phyloP scores from a whole-genome alignment of 805 yeast genomes.

The Nakazawaea anatomiae region DNA sequence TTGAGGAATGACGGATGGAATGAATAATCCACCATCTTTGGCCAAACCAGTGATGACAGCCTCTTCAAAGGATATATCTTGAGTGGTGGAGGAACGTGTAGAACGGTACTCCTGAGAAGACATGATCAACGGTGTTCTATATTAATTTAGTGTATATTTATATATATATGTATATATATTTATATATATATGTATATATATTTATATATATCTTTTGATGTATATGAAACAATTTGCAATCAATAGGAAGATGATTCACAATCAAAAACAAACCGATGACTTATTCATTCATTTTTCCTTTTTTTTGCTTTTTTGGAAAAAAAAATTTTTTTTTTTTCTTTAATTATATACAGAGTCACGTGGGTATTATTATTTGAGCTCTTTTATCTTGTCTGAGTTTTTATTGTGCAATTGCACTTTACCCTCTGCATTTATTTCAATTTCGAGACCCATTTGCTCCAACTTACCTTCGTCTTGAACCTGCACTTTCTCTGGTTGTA shows the following conservation, averaged over 20 bases:
- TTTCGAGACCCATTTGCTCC: conserved; percentile 69
- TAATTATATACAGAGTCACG: neutral
- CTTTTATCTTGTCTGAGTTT: conserved; percentile 9
- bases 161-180: too few species aligned
- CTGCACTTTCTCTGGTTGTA: conserved; percentile 70
- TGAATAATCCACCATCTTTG: conserved; percentile 91
- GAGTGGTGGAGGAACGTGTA: conserved; percentile 55
- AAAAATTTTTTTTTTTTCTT: neutral
- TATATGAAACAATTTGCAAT: neutral
- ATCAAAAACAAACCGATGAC: neutral
- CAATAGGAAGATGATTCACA: neutral
- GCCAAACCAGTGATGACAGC: conserved; percentile 90
- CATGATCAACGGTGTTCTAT: conserved; percentile 1
- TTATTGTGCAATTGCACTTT: conserved; percentile 47
- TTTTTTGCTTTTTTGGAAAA: neutral
- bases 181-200: too few species aligned
- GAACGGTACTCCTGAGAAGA: conserved; percentile 67
- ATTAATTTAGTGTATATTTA: too few species aligned
- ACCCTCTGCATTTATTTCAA: conserved; percentile 63
- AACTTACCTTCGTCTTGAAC: conserved; percentile 51
- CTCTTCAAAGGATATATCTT: conserved; percentile 65
- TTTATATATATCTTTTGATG: neutral
- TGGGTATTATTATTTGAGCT: neutral
- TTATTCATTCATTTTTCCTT: neutral
- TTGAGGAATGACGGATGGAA: conserved; percentile 78